A percentile compares a stretch with the other conserved stretches of the same genome.
phyloP scores from a whole-genome alignment of 306 rosid genomes.

The Vigna trinervia region DNA sequence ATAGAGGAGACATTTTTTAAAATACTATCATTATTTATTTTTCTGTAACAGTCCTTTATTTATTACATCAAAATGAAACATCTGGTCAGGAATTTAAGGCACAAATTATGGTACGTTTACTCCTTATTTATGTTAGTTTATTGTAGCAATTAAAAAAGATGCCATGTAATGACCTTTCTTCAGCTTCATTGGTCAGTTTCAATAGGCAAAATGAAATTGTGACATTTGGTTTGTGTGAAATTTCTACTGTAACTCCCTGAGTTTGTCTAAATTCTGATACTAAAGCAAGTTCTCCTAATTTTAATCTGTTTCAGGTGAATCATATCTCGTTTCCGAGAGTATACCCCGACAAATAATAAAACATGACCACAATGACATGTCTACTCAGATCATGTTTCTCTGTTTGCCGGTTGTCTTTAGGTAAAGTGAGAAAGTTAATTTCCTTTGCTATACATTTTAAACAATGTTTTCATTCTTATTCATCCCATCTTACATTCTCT shows the following conservation, averaged over 20 bases:
- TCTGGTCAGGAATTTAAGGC: neutral
- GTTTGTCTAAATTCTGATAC: slow-evolving; percentile 47
- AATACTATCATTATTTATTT: too few relatives aligned
- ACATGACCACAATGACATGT: slow-evolving; percentile 52
- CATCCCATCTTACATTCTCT: neutral
- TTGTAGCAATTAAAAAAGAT: neutral
- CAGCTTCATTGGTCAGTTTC: neutral
- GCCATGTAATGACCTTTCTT: neutral
- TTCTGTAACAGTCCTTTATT: neutral
- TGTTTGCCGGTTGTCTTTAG: slow-evolving; percentile 53
- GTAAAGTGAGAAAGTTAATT: slow-evolving; percentile 40
- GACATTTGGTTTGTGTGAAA: slow-evolving; percentile 7
- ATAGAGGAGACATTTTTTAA: too few relatives aligned
- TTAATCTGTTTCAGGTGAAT: neutral
- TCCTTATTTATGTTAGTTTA: slow-evolving; percentile 16
- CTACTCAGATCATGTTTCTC: slow-evolving; percentile 58
- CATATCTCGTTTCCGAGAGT: slow-evolving; percentile 5
- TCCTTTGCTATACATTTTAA: slow-evolving; percentile 1
- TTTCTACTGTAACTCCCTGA: slow-evolving; percentile 46
- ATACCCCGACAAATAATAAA: slow-evolving; percentile 20
- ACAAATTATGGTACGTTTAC: neutral
- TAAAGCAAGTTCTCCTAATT: slow-evolving; percentile 39
- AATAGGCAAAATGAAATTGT: slow-evolving; percentile 18
- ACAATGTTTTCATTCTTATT: neutral
- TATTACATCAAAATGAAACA: neutral